Percentiles rank a stretch among this genome's conserved stretches.
These are phyloP conservation scores for Saturnispora bothae DNA, from an alignment of 805 yeast genomes.

Conservation along the genomic window DNA sequence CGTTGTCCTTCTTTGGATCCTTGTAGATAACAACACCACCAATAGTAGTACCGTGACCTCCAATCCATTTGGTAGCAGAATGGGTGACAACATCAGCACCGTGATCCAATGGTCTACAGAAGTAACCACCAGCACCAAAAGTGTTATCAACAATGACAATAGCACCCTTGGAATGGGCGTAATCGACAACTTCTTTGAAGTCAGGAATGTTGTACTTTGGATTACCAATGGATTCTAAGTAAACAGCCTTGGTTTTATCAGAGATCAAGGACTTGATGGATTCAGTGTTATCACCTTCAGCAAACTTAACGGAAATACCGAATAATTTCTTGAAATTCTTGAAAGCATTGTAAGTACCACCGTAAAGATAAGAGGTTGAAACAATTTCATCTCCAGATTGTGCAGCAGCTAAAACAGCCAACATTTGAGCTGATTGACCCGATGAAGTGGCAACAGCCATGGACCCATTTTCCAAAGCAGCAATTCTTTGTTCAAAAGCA, in stretches of 20 bases:
- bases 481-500: conserved; percentile 83
- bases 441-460: conserved; percentile 85
- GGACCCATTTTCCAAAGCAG: conserved; percentile 87
- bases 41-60: conserved; percentile 93
- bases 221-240: conserved; percentile 84
- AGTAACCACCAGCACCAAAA: conserved; percentile 92
- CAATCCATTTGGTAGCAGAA: conserved; percentile 96
- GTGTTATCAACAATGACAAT: conserved; percentile 94
- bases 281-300: conserved; percentile 65
- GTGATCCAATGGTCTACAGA: conserved; percentile 71
- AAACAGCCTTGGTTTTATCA: conserved; percentile 79
- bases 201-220: conserved; percentile 91
- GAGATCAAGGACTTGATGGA: conserved; percentile 68
- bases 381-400: conserved; percentile 84
- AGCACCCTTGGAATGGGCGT: conserved; percentile 79
- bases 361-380: conserved; percentile 79
- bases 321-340: conserved; percentile 75
- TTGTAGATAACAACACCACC: conserved; percentile 69
- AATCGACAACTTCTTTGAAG: conserved; percentile 60
- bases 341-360: conserved; percentile 95
- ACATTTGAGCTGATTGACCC: conserved; percentile 94
- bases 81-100: conserved; percentile 91
- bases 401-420: conserved; percentile 76
- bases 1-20: conserved; percentile 58
- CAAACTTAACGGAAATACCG: conserved; percentile 80